phyloP scores from a whole-genome alignment of 345 rosid species.

The Moricandia arvensis region DNA sequence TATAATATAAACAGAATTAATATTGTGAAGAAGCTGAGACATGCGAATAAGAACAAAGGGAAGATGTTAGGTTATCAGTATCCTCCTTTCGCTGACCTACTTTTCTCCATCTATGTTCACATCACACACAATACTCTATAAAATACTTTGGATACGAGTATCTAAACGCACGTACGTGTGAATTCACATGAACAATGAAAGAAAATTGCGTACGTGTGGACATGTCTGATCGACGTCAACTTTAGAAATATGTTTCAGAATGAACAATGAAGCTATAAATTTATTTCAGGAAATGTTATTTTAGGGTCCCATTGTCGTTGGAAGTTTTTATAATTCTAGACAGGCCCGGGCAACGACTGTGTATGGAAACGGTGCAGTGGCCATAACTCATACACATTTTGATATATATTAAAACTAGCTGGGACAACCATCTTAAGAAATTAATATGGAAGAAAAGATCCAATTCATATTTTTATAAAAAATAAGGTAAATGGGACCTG shows the following conservation, averaged over 20 bases:
- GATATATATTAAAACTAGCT: not conserved
- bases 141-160: not conserved
- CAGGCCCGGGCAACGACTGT: not conserved
- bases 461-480: not conserved
- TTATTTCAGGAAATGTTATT: not conserved
- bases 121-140: not conserved
- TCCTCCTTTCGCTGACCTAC: conserved; percentile 27
- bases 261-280: conserved; percentile 24
- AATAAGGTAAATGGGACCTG: not conserved
- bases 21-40: not conserved
- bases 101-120: conserved; percentile 29
- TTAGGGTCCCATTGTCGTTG: conserved; percentile 10
- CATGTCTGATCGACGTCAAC: conserved; percentile 17
- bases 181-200: conserved; percentile 15
- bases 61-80: conserved; percentile 32
- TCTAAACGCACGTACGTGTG: conserved; percentile 13
- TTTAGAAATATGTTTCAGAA: conserved; percentile 7
- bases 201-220: conserved; percentile 18
- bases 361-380: not conserved
- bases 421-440: not conserved
- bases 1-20: not conserved
- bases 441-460: not conserved
- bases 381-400: not conserved
- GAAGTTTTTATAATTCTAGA: not conserved
- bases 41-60: conserved; percentile 21